Evolutionary conservation across 371 early-diverging fungal genomes (phyloP).

Genomic region (Rhizopus microsporus): DNA sequence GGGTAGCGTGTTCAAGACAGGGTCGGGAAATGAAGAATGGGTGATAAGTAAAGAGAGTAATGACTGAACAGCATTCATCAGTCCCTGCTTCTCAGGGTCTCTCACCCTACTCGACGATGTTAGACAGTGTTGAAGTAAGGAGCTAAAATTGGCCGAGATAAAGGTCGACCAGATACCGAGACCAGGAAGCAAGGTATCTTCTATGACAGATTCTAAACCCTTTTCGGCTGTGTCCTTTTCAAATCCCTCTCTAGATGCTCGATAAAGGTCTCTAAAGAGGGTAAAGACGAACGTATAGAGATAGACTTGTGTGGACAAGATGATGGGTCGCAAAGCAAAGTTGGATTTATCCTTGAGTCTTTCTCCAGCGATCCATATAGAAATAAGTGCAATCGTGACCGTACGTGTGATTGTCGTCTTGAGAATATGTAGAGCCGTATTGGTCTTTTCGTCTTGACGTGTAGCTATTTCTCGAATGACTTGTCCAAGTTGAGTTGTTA

Average conservation of each 20-base stretch:
- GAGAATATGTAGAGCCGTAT: conserved; percentile 32
- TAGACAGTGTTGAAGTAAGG: conserved; percentile 38
- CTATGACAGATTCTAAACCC: conserved; percentile 19
- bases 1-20: conserved; percentile 38
- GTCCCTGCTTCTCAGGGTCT: conserved; percentile 25
- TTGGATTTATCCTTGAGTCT: conserved; percentile 37
- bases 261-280: conserved; percentile 23
- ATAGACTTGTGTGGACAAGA: conserved; percentile 34
- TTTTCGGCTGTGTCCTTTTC: conserved; percentile 18
- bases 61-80: conserved; percentile 38
- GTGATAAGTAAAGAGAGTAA: conserved; percentile 34
- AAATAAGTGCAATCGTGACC: conserved; percentile 39
- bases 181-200: conserved; percentile 35
- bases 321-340: conserved; percentile 21
- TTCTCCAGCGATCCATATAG: conserved; percentile 45
- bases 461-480: not conserved
- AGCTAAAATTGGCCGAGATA: conserved; percentile 27
- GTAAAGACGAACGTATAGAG: conserved; percentile 34
- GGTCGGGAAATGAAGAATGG: conserved; percentile 45
- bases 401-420: conserved; percentile 39
- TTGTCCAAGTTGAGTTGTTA: conserved; percentile 15
- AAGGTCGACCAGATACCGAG: conserved; percentile 50
- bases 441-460: not conserved
- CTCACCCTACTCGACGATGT: conserved; percentile 21
- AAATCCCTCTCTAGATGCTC: conserved; percentile 23